Evolutionary conservation across 192 early-diverging fungal species (phyloP).

Genomic region (Coemansia sp.): DNA sequence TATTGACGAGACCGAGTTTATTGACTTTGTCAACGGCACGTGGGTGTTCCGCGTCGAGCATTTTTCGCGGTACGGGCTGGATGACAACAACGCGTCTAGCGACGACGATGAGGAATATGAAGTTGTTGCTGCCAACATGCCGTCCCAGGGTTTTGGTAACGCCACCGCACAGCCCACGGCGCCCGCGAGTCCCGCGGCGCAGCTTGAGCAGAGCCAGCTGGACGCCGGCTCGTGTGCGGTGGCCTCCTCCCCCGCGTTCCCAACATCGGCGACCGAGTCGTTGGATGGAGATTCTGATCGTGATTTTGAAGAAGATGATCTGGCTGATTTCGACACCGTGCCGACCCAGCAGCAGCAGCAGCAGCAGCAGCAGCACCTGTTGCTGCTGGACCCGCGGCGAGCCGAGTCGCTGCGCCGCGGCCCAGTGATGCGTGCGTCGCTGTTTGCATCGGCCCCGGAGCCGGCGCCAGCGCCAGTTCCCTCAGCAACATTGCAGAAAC

Average conservation of each 20-base stretch:
- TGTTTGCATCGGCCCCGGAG: slow-evolving; percentile 20
- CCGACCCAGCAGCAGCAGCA: not conserved
- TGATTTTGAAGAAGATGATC: not conserved
- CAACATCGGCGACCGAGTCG: not conserved
- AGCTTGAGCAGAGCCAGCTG: slow-evolving; percentile 18
- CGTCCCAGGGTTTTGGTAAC: slow-evolving; percentile 35
- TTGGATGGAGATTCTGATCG: not conserved
- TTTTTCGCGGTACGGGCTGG: slow-evolving; percentile 77
- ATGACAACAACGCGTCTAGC: slow-evolving; percentile 62
- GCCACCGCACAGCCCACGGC: slow-evolving; percentile 42
- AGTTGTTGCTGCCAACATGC: not conserved
- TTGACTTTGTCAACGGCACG: slow-evolving; percentile 69
- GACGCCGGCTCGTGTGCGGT: slow-evolving; percentile 43
- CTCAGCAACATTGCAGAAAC: not conserved
- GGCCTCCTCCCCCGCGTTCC: slow-evolving; percentile 11
- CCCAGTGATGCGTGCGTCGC: slow-evolving; percentile 44
- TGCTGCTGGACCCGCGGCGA: slow-evolving; percentile 17
- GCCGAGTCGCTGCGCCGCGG: slow-evolving; percentile 34
- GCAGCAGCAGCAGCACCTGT: slow-evolving; percentile 4
- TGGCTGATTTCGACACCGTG: not conserved
- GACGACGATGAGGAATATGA: slow-evolving; percentile 40
- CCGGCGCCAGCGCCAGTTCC: not conserved
- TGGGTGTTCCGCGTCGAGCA: slow-evolving; percentile 94
- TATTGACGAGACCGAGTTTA: slow-evolving; percentile 74
- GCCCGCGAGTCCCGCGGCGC: not conserved